Evolutionary conservation across 257 asterid genomes (phyloP), one percentile per base, ranked within the genome.

Genomic region (Solanum tarijense): DNA sequence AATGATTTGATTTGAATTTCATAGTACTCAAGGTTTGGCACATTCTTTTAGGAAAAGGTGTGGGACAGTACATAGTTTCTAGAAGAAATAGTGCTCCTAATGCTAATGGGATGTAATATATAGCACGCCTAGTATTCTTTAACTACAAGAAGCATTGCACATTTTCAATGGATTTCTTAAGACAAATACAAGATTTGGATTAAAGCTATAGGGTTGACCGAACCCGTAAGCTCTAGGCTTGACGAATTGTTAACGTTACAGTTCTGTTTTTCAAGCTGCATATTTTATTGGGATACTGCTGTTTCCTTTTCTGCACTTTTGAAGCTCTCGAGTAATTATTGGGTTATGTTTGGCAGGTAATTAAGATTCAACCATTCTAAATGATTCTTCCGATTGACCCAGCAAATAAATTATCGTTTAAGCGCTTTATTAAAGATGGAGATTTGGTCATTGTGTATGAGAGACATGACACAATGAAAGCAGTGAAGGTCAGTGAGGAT

Each of bases 381-480:
- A 94, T 86, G 88, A 75, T 97, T 95, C 84, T 93, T 66, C 93
- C 95, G 12, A 75, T 87, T 43, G 93, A 94, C 83, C 90, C 92
- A 3, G 66, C 87, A 55, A 90, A 90, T 14, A 94, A 91, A 46
- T 68, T 97, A 38, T 95, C 99, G 1, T 92, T 93, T 75, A 92
- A 93, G 6, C 96, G 96, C 32, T 87, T 87, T 82, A 95, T 96
- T 89, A 73, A 48, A 76, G 91, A 90, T 46, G 98, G 99, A 23
- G 99, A 97, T 91, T 89, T 96, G 91, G 94, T 97, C 62, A 93
- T 96, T 46, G 98, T 95, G 25, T 97, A 96, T 68, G 98, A 95
- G 92, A 89, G 96, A n/a, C 92, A 94, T 31, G 96, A 96, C 83
- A 89, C 86, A 16, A 95, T 97, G 99, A 97, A 96, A 91, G 93